Evolutionary conservation across 257 asterid species (phyloP).

Genomic region (Ajuga chamaepitys): DNA sequence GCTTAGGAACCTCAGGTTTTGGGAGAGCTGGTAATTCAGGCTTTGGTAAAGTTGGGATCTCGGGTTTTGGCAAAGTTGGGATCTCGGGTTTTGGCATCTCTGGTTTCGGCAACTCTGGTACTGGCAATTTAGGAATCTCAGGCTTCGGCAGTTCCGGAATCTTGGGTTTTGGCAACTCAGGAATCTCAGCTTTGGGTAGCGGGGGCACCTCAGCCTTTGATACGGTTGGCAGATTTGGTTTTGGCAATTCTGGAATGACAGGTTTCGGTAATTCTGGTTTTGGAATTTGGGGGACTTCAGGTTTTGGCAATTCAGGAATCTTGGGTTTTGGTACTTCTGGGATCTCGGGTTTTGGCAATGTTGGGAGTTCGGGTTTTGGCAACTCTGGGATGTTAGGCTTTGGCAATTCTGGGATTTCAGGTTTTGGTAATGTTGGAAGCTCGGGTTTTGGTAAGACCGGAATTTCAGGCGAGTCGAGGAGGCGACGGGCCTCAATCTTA

Average conservation of each 20-base stretch:
- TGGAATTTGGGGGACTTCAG: neutral
- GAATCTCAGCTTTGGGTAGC: too few species aligned
- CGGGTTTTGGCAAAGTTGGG: neutral
- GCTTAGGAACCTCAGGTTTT: neutral
- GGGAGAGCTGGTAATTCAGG: neutral
- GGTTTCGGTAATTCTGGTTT: conserved; percentile 14
- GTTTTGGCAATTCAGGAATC: neutral
- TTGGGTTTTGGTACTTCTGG: neutral
- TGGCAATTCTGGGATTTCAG: neutral
- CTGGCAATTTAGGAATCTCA: neutral
- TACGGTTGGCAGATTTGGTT: too few species aligned
- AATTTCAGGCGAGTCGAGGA: neutral
- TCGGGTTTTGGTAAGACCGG: conserved; percentile 2
- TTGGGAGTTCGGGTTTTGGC: neutral
- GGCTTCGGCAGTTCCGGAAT: conserved; percentile 1
- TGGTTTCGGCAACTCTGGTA: conserved; percentile 5
- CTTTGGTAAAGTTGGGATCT: conserved; percentile 2
- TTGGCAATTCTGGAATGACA: neutral
- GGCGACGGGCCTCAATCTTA: neutral
- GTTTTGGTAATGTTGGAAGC: neutral
- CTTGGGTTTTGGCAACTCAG: conserved; percentile 1
- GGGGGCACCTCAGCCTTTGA: too few species aligned
- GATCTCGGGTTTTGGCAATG: neutral
- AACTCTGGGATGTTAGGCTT: neutral
- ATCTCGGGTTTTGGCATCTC: neutral